Evolutionary conservation across 495 filamentous ascomycete genomes (phyloP), one percentile per base, ranked within the genome.

Genomic region (Massariosphaeria phaeospora): DNA sequence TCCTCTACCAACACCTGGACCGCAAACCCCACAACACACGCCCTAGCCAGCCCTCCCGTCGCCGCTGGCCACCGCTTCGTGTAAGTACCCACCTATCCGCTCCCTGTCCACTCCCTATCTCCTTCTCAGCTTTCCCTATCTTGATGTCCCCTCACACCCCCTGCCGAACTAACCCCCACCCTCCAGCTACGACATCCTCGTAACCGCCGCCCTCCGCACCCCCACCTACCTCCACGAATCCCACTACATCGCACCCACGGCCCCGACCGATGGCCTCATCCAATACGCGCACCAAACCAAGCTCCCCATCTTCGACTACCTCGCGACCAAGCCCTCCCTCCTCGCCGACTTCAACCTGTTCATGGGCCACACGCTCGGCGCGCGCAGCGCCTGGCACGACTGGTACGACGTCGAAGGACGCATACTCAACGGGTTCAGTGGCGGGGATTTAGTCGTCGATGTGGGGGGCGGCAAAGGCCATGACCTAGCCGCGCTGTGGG

Each of bases 201-300:
- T 52, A 5, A 7, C 17, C 21, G 11, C 6, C 17, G 10, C 26
- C 9, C 3, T 20, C 34, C 11, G 23, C 8, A 15, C 35, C 8
- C 48, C 35, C 10, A 33, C 43, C 5, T 44, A 42, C 39, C 35
- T 53, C 17, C 15, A 12, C 6, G 18, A 53, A 33, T 44, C 35
- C 6, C 6, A 13, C 24, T 29, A 53, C n/a, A 10, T 4, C 10
- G 9, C 10, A 10, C 49, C 49, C 21, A 44, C 35, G 2, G 31
- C 36, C 4, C 43, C 42, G 4, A 9, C 2, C 2, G 31, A 48
- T 17, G 44, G 52, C 23, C 5, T 56, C 15, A 5, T 56, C 21
- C 52, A 56, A 27, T 56, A 48, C 52, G 24, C 43, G n/a, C 4
- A 48, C 20, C 6, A 48, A 17, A 39, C 24, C 38, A 29, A 53